These are phyloP conservation scores for Candida incommunis DNA, from an alignment of 805 yeast genomes.

Conservation along the genomic window DNA sequence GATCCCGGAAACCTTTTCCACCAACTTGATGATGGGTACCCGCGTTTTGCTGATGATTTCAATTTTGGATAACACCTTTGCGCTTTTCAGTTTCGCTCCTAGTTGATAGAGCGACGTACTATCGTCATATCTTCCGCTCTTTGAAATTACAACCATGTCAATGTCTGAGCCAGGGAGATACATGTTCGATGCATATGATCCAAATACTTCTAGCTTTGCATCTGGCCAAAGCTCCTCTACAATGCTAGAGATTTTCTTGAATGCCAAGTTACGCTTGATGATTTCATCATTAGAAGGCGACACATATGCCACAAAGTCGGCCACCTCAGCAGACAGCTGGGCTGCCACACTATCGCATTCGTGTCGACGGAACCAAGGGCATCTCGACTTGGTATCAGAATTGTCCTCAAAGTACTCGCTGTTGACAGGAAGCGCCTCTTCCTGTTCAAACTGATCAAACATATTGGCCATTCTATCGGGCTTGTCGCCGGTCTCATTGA, in stretches of 20 bases:
- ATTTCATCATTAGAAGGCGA: conserved; percentile 75
- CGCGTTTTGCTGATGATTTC: conserved; percentile 83
- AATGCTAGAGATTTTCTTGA: conserved; percentile 40
- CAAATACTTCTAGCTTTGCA: conserved; percentile 74
- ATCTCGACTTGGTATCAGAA: not conserved
- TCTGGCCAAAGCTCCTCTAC: conserved; percentile 56
- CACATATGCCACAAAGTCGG: conserved; percentile 70
- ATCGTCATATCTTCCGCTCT: conserved; percentile 39
- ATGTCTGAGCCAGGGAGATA: conserved; percentile 93
- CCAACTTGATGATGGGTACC: conserved; percentile 88
- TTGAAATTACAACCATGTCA: conserved; percentile 75
- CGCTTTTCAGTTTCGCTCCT: conserved; percentile 51
- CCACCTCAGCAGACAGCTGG: conserved; percentile 77
- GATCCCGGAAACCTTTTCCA: conserved; percentile 54
- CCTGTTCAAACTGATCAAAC: not conserved
- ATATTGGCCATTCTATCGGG: not conserved
- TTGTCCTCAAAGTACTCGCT: not conserved
- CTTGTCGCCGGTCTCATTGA: not conserved
- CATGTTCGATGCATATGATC: conserved; percentile 86
- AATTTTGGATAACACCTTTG: conserved; percentile 28
- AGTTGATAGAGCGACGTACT: conserved; percentile 58
- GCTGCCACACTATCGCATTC: conserved; percentile 38
- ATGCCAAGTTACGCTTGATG: conserved; percentile 47
- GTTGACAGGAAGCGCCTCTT: not conserved
- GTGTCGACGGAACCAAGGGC: not conserved